These are phyloP conservation scores for Oryza glumipatula DNA, from an alignment of 176 grass and related monocot species.

Conservation along the genomic window DNA sequence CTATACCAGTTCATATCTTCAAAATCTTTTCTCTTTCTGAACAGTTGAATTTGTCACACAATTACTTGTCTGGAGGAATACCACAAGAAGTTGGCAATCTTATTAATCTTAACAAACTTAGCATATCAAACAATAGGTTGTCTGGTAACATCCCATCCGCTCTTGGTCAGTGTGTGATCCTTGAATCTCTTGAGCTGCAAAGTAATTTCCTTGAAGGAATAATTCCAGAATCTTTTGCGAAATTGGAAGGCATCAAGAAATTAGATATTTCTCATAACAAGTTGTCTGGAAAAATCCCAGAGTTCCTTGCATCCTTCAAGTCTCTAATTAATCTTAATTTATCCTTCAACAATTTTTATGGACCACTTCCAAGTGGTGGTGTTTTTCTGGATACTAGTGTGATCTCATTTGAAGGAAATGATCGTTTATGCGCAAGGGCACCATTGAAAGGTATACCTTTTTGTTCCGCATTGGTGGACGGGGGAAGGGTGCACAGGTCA, in stretches of 20 bases:
- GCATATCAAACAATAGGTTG: conserved; percentile 41
- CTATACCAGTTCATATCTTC: conserved; percentile 9
- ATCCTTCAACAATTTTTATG: conserved; percentile 53
- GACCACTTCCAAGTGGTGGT: conserved; percentile 31
- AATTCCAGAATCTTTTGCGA: conserved; percentile 52
- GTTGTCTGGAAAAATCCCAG: conserved; percentile 51
- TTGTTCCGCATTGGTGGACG: not conserved
- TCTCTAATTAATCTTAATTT: conserved; percentile 35
- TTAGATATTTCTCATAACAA: conserved; percentile 60
- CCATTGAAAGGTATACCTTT: conserved; percentile 7
- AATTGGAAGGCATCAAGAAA: conserved; percentile 36
- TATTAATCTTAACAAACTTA: conserved; percentile 29
- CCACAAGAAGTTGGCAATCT: conserved; percentile 45
- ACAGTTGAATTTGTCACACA: conserved; percentile 33
- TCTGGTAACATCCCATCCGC: conserved; percentile 45
- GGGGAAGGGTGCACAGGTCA: no score
- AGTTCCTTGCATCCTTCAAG: conserved; percentile 30
- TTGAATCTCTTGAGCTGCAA: conserved; percentile 49
- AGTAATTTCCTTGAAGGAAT: conserved; percentile 49
- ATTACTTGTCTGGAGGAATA: conserved; percentile 9
- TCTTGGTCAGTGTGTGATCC: conserved; percentile 48
- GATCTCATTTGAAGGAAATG: conserved; percentile 38
- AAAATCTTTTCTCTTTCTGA: conserved; percentile 40
- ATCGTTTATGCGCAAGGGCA: conserved; percentile 24
- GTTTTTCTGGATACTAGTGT: conserved; percentile 14